Conservation (phyloP, 1,139 yeast genomes). For the Diutina rugosa region DNA sequence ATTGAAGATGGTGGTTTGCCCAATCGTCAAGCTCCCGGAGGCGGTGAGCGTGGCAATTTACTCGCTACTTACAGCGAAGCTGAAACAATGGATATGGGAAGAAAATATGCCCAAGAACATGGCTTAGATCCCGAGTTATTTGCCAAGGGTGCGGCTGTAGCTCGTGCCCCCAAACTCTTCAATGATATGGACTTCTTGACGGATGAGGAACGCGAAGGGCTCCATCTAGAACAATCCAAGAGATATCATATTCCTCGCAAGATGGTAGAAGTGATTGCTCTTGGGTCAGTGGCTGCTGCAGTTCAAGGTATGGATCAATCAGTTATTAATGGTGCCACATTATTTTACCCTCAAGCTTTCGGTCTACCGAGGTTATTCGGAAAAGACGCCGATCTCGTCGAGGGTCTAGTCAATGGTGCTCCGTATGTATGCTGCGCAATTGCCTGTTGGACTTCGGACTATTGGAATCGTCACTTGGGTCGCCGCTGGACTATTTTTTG, state of each 20-base stretch:
- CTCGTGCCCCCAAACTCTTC: conserved; percentile 50
- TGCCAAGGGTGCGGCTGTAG: conserved; percentile 64
- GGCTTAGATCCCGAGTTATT: conserved; percentile 55
- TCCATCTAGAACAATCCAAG: conserved; percentile 46
- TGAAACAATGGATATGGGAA: conserved; percentile 61
- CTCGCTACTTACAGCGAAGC: conserved; percentile 48
- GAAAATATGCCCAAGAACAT: conserved; percentile 49
- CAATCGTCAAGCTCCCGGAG: background rate
- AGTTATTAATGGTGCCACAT: conserved; percentile 73
- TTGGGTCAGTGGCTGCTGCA: conserved; percentile 79
- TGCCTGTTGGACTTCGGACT: conserved; percentile 67
- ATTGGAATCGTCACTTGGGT: conserved; percentile 48
- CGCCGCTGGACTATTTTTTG: conserved; percentile 64
- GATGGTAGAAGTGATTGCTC: conserved; percentile 56
- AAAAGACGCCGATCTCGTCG: conserved; percentile 49
- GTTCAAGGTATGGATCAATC: conserved; percentile 93
- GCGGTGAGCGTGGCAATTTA: conserved; percentile 35
- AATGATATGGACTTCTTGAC: conserved; percentile 43
- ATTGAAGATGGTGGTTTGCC: background rate
- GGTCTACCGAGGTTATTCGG: conserved; percentile 19
- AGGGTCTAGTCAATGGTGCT: conserved; percentile 68
- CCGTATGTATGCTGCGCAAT: conserved; percentile 71
- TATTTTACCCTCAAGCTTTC: conserved; percentile 49
- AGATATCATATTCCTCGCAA: conserved; percentile 65
- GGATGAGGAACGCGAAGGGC: conserved; percentile 45